Conservation (phyloP, 768 basidiomycete genomes). For the Wakefieldia striispora region DNA sequence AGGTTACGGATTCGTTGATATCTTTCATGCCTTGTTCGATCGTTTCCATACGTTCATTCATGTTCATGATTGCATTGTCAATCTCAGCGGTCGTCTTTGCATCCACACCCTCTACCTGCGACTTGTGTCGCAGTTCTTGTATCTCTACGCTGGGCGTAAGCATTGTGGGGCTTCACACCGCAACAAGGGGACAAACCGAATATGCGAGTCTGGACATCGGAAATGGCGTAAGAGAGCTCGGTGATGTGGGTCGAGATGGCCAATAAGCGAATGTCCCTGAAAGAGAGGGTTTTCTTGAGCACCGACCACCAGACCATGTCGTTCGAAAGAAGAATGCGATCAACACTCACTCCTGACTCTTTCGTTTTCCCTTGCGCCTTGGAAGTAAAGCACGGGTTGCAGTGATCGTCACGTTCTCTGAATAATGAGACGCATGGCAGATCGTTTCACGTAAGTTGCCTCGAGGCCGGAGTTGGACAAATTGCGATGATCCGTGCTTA, state of each 20-base stretch:
- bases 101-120: slow-evolving; percentile 55
- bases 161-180: neutral
- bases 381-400: slow-evolving; percentile 42
- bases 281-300: slow-evolving; percentile 25
- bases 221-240: slow-evolving; percentile 81
- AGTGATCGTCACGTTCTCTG: slow-evolving; percentile 77
- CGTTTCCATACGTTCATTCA: slow-evolving; percentile 76
- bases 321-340: slow-evolving; percentile 11
- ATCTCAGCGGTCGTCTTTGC: slow-evolving; percentile 66
- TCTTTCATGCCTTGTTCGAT: slow-evolving; percentile 71
- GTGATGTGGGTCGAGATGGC: slow-evolving; percentile 85
- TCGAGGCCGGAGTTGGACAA: slow-evolving; percentile 17
- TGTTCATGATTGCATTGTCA: slow-evolving; percentile 74
- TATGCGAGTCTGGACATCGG: slow-evolving; percentile 88
- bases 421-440: slow-evolving; percentile 21
- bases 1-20: slow-evolving; percentile 63
- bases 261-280: slow-evolving; percentile 71
- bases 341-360: slow-evolving; percentile 64
- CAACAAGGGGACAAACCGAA: slow-evolving; percentile 54
- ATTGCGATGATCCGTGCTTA: slow-evolving; percentile 33
- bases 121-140: slow-evolving; percentile 88
- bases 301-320: slow-evolving; percentile 26
- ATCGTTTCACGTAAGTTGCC: slow-evolving; percentile 34
- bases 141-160: slow-evolving; percentile 57
- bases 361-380: slow-evolving; percentile 50